Evolutionary conservation across 768 basidiomycete species (phyloP), one percentile per base, ranked within the genome.

Genomic region (Boletus insuetus): DNA sequence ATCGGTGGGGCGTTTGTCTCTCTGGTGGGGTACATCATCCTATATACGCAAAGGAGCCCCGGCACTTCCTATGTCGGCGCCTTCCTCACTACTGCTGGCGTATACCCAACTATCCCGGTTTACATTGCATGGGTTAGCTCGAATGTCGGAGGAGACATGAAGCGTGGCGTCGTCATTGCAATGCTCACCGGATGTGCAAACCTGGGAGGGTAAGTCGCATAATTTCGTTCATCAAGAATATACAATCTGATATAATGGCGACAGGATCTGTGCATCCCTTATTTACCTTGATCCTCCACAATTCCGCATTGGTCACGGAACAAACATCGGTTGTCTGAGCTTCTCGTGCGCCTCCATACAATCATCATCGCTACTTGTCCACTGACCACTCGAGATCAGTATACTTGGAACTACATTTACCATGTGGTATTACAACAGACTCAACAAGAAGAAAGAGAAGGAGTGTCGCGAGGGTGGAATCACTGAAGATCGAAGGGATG

Each of bases 101-200:
- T 82, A 8, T 84, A 68, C 58, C 80, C 84, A 0, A 77, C 75
- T 4, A 72, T 83, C 46, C 69, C 67, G 32, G 68, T 82, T 24
- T 59, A 66, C 31, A 65, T 85, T 4, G 81, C 82, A 34, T 86
- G 84, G 84, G 77, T 72, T 3, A 73, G 77, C 2, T 78, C 78
- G 5, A 81, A 82, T 53, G 77, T 79, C 0, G 83, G 83, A 24
- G 82, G 84, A 22, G 81, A 82, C 58, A 55, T 79, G 49, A 79
- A 80, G 58, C 73, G 77, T 52, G 83, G 75, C 19, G 73, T 80
- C 11, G 73, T 74, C 13, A 56, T 84, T 40, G 84, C 79, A 4
- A 74, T 80, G 71, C 74, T 82, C 19, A 77, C 80, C 46, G 80
- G 79, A 24, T 32, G 80, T 12, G 82, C 79, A 19, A 85, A 85